Conservation (phyloP, 1,139 yeast species). For the Kodamaea arcana region DNA sequence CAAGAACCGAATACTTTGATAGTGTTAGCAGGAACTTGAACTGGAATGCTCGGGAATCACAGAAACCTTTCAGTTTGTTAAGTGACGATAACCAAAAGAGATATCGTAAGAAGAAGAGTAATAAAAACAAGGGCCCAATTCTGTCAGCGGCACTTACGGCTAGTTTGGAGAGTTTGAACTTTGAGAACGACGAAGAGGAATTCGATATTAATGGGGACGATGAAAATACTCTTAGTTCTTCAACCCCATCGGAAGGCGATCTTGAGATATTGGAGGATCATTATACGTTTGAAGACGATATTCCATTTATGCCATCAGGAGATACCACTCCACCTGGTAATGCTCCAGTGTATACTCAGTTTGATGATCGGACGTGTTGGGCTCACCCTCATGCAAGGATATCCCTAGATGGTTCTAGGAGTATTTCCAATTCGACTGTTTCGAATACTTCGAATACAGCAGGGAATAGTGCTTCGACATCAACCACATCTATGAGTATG, state of each 20-base stretch:
- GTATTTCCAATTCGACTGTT: neutral
- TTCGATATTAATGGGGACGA: constrained; percentile 27
- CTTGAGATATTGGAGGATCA: constrained; percentile 5
- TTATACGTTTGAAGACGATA: constrained; percentile 13
- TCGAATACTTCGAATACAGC: neutral
- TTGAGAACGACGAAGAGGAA: constrained; percentile 16
- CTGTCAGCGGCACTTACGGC: constrained; percentile 9
- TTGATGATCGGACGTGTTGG: constrained; percentile 34
- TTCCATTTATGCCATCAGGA: constrained; percentile 25
- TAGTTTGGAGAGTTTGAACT: constrained; percentile 10
- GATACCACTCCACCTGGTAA: constrained; percentile 27
- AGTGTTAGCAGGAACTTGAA: constrained; percentile 78
- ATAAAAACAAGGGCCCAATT: constrained; percentile 19
- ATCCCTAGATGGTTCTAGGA: constrained; percentile 16
- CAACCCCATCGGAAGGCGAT: constrained; percentile 14
- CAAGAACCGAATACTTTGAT: constrained; percentile 75
- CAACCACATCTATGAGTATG: constrained; percentile 1
- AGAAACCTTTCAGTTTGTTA: constrained; percentile 62
- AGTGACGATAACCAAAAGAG: constrained; percentile 44
- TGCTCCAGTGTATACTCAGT: constrained; percentile 17
- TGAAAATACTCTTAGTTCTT: constrained; percentile 11
- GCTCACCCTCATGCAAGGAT: constrained; percentile 41
- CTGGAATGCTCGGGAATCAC: constrained; percentile 84
- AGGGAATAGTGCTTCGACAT: neutral
- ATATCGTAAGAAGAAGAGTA: constrained; percentile 18